Base-by-base conservation (phyloP, 1,139 yeast species). In the Nakaseomyces bracarensis region DNA sequence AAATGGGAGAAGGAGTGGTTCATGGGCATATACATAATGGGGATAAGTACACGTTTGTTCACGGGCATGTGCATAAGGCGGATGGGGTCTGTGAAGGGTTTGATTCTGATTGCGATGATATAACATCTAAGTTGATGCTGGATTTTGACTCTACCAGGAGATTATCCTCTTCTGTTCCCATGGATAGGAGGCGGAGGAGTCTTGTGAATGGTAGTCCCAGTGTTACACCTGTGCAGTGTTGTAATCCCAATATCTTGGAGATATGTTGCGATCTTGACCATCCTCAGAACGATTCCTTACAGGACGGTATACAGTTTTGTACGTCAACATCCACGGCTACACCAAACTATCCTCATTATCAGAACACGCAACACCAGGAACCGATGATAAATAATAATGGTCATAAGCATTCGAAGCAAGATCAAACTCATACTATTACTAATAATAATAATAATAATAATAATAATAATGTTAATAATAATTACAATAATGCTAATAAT, bases 11-110 rank as follows among this genome's bases (percentile, higher is more conserved):
- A 49, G 82, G 82, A 13, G 69, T 74, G 38, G 79, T 78, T 14
- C 84, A 79, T 60, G 84, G 84, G 1, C 84, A 79, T 53, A 77
- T 79, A 26, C 84, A 79, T 58, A 75, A 73, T 52, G 81, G 76
- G 54, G 68, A 71, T 47, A 75, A 76, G 52, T 76, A 78, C 53
- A 76, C 82, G 7, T 80, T 77, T 50, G 77, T 78, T 18, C 85
- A 79, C 54, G 85, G 84, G 2, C 84, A 79, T 55, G 74, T 78
- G 29, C 85, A 79, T 52, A 75, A 54, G 11, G 42, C 35, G 14
- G 42, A 41, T 15, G 42, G 31, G 15, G 23, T 25, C 15, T 33
- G 29, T 13, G 30, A 40, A 11, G 30, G 35, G 15, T 40, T 30
- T 13, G 35, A 30, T 11, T 9, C 31, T 18, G 18, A 28, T 10